Base-by-base conservation (phyloP, 176 grass and related monocot genomes). In the Carex myosuroides region DNA sequence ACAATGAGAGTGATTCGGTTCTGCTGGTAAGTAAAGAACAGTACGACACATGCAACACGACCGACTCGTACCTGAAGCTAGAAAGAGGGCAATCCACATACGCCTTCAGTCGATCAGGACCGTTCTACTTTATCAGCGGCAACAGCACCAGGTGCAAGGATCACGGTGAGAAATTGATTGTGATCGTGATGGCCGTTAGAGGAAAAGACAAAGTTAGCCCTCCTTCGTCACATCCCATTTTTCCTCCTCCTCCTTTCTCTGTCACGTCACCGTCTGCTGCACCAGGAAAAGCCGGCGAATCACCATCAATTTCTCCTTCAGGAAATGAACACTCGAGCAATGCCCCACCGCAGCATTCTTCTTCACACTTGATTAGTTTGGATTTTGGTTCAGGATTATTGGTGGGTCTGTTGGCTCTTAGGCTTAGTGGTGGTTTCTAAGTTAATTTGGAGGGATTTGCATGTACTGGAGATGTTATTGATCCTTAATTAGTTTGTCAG, bases 121-220 rank as follows among this genome's bases (percentile, higher is more conserved):
- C 90, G 0, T 88, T 86, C 86, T 94, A 88, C 87, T 94, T 97
- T 85, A 94, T 97, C 77, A 91, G 90, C 79, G 89, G 85, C 78
- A 83, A 92, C 80, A 60, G 50, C 20, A 69, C 0, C 9, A 88
- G 88, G 0, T 98, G 95, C 86, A 22, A 71, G 54, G 80, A 80
- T 18, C 83, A 60, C 8, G 89, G 91, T 20, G 87, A 94, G 86
- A 84, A 75, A 59, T 62, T 91, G 77, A 57, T 91, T 74, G 87
- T 92, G 73, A 84, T 94, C 29, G 86, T 94, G 60, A 89, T 93
- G 75, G 71, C 83, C 68, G 70, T 89, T 12, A 87, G 88, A 26
- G 48, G 66, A 13, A 72, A 53, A 42, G 3, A 52, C 79, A 83
- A 13, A 73, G 35, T 22, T 62, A 32, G 39, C 46, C 3, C 20